Evolutionary conservation across 257 asterid species (phyloP).

Genomic region (Linaria vulgaris): DNA sequence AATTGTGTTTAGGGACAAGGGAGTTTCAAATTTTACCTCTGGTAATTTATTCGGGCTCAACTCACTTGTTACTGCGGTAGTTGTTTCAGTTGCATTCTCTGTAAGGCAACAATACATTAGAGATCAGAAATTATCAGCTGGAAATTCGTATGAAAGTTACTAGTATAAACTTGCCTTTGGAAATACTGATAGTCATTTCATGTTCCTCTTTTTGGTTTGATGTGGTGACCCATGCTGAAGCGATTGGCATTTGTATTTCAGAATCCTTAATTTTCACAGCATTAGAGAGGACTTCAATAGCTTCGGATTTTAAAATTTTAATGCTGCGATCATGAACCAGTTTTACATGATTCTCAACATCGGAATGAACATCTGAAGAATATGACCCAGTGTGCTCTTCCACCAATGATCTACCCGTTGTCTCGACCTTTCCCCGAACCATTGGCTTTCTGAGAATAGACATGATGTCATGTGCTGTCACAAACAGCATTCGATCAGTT

Average conservation of each 20-base stretch:
- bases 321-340: constrained; percentile 22
- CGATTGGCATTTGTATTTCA: constrained; percentile 27
- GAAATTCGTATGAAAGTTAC: constrained; percentile 19
- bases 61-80: constrained; percentile 33
- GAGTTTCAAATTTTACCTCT: constrained; percentile 35
- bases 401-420: constrained; percentile 29
- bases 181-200: constrained; percentile 24
- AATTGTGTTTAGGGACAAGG: constrained; percentile 9
- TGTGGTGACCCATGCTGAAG: constrained; percentile 30
- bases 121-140: constrained; percentile 15
- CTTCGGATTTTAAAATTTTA: constrained; percentile 36
- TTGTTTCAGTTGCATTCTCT: constrained; percentile 33
- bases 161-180: constrained; percentile 37
- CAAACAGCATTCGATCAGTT: constrained; percentile 24
- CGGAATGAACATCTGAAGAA: constrained; percentile 43
- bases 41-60: constrained; percentile 32
- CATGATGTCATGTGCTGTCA: constrained; percentile 74
- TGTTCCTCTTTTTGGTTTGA: constrained; percentile 31
- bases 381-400: constrained; percentile 31
- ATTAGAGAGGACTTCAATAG: constrained; percentile 27
- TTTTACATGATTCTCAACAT: constrained; percentile 29
- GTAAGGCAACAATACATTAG: constrained; percentile 30
- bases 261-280: constrained; percentile 27
- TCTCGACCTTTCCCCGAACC: constrained; percentile 32
- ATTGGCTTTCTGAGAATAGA: constrained; percentile 63